Percentiles rank a stretch among this genome's conserved stretches.
Evolutionary conservation across 2,329 filamentous ascomycete genomes (phyloP).

Genomic region (Clathrospora elynae): DNA sequence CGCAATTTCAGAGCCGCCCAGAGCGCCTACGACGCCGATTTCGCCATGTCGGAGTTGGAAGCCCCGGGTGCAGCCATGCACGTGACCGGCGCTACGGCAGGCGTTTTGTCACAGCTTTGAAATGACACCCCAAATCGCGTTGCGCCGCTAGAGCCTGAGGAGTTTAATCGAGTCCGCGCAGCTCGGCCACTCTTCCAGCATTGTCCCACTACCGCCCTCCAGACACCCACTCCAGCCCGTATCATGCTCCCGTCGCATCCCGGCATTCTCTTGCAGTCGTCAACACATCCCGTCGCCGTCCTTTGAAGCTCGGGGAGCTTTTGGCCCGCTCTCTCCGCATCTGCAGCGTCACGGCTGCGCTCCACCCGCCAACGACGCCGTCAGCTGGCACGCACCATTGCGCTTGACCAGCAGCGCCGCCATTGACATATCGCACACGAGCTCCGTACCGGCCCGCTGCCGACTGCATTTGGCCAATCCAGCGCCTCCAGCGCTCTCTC

Average conservation of each 20-base stretch:
- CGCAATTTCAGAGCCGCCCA: slow-evolving; percentile 1
- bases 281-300: slow-evolving; percentile 35
- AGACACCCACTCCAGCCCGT: slow-evolving; percentile 21
- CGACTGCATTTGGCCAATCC: slow-evolving; percentile 16
- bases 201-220: slow-evolving; percentile 30
- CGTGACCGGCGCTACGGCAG: slow-evolving; percentile 25
- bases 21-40: slow-evolving; percentile 7
- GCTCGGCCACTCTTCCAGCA: slow-evolving; percentile 32
- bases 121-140: slow-evolving; percentile 15
- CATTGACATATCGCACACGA: slow-evolving; percentile 18
- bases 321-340: slow-evolving; percentile 47
- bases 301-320: slow-evolving; percentile 48
- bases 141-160: slow-evolving; percentile 26
- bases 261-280: slow-evolving; percentile 24
- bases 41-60: slow-evolving; percentile 4
- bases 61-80: slow-evolving; percentile 10
- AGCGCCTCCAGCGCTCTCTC: slow-evolving; percentile 14
- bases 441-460: slow-evolving; percentile 12
- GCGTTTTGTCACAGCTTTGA: slow-evolving; percentile 16
- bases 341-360: slow-evolving; percentile 37
- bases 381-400: slow-evolving; percentile 17
- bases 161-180: slow-evolving; percentile 36
- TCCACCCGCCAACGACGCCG: slow-evolving; percentile 26
- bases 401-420: slow-evolving; percentile 8
- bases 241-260: slow-evolving; percentile 38